Conservation (phyloP, 306 rosid species). For the Hylodesmum podocarpum region DNA sequence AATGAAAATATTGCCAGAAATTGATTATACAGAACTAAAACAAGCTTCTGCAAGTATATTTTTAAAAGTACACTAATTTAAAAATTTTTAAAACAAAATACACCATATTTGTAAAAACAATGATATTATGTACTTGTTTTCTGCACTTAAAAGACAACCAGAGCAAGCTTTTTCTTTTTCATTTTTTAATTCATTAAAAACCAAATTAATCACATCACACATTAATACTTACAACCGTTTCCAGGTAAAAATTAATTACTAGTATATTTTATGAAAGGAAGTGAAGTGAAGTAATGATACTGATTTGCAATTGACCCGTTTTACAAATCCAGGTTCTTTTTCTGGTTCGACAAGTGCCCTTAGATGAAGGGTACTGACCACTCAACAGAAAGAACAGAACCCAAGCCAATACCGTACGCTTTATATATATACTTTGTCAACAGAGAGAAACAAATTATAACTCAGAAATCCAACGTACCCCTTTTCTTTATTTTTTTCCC, state of each 20-base stretch:
- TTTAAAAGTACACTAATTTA: too few relatives aligned
- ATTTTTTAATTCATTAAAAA: background rate
- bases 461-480: conserved; percentile 24
- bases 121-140: too few relatives aligned
- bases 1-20: too few relatives aligned
- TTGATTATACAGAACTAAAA: too few relatives aligned
- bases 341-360: conserved; percentile 28
- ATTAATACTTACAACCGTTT: background rate
- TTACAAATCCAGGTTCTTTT: background rate
- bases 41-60: too few relatives aligned
- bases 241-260: background rate
- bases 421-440: background rate
- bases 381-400: background rate
- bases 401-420: conserved; percentile 7
- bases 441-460: background rate
- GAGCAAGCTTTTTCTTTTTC: too few relatives aligned
- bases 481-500: background rate
- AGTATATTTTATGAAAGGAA: background rate
- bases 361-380: conserved; percentile 28
- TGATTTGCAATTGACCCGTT: background rate
- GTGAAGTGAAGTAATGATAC: background rate
- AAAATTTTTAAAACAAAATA: too few relatives aligned
- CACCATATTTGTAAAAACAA: too few relatives aligned
- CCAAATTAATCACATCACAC: background rate
- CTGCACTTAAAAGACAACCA: too few relatives aligned